These are phyloP conservation scores for Fusarium napiforme DNA, from an alignment of 2,329 filamentous ascomycete genomes.

Conservation along the genomic window DNA sequence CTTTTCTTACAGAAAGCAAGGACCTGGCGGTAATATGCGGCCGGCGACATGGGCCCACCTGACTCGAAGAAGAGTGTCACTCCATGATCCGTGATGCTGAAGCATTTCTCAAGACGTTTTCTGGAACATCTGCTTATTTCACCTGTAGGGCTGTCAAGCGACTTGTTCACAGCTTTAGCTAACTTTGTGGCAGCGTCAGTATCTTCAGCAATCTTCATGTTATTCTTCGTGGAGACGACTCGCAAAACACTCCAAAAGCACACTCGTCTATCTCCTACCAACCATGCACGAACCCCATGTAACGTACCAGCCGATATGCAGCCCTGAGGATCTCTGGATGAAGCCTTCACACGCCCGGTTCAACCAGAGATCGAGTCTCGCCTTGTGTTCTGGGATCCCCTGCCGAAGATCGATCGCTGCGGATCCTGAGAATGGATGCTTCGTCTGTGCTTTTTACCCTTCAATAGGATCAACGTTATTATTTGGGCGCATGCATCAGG, in stretches of 20 bases:
- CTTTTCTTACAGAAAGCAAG: not conserved
- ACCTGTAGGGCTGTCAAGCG: not conserved
- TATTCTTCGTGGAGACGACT: not conserved
- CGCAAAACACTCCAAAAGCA: not conserved
- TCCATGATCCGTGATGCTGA: constrained; percentile 1
- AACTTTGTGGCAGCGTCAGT: not conserved
- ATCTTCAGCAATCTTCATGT: too few species aligned
- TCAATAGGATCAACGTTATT: constrained; percentile 1
- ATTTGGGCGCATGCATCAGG: not conserved
- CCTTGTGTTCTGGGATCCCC: constrained; percentile 12
- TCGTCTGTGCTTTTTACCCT: constrained; percentile 23
- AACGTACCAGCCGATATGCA: not conserved
- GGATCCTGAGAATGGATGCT: constrained; percentile 35
- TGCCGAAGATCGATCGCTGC: constrained; percentile 35
- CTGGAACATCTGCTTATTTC: not conserved
- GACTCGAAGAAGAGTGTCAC: constrained; percentile 10
- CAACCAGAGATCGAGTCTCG: constrained; percentile 18
- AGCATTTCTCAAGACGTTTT: not conserved
- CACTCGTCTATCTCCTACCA: not conserved
- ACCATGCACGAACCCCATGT: not conserved
- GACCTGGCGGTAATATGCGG: constrained; percentile 6
- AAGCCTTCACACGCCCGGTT: not conserved
- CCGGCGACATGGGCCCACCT: constrained; percentile 8
- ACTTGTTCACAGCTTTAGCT: not conserved
- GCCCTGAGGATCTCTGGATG: not conserved